Conservation (phyloP, 108 stramenopile species). For the Nannochloropsis salina region DNA sequence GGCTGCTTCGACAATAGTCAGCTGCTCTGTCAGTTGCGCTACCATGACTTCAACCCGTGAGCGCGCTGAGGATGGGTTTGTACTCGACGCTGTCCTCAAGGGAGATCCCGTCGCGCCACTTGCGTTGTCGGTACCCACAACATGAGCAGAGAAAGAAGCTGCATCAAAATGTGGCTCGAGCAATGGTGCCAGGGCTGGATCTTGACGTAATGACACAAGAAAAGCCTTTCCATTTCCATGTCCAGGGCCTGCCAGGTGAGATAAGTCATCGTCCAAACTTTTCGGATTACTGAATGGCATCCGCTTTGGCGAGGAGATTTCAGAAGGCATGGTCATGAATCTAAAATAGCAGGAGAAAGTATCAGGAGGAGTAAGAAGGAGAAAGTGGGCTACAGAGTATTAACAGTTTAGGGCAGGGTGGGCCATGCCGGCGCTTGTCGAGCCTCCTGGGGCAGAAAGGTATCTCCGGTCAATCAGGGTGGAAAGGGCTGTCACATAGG, state of each 20-base stretch:
- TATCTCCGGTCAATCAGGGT: no score
- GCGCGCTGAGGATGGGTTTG: background rate
- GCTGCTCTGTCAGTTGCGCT: constrained; percentile 6
- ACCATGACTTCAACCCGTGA: background rate
- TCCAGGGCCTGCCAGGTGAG: background rate
- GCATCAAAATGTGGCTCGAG: constrained; percentile 4
- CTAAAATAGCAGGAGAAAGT: no score
- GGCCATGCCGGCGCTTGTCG: no score
- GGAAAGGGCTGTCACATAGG: no score
- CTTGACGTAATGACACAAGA: background rate
- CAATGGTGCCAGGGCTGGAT: background rate
- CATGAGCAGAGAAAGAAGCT: background rate
- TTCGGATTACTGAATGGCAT: background rate
- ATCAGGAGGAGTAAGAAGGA: no score
- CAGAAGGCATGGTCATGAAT: background rate
- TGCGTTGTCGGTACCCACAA: background rate
- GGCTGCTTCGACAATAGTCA: background rate
- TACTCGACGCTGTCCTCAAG: background rate
- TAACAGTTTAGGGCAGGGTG: no score
- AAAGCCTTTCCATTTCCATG: background rate
- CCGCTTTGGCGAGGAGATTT: background rate
- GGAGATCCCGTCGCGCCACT: background rate
- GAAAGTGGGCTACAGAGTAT: no score
- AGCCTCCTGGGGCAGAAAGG: no score
- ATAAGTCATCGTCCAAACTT: constrained; percentile 5